These are phyloP conservation scores for Amanita fuliginea DNA, from an alignment of 768 basidiomycete species.

Conservation along the genomic window DNA sequence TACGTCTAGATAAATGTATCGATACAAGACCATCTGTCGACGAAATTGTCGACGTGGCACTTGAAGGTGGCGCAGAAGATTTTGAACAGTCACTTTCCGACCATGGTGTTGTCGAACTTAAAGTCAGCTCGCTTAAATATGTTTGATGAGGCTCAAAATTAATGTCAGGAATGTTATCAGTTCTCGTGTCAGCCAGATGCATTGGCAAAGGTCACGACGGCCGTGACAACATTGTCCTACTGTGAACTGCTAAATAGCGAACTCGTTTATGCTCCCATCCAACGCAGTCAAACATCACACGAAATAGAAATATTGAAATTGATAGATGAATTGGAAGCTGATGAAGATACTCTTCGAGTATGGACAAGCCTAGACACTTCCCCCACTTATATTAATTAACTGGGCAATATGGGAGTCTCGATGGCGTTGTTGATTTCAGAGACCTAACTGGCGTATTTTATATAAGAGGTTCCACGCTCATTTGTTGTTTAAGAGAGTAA, in stretches of 20 bases:
- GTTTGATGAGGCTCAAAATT: neutral
- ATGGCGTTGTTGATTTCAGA: too few species aligned
- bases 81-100: constrained; percentile 25
- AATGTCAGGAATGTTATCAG: constrained; percentile 15
- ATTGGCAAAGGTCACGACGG: constrained; percentile 26
- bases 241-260: constrained; percentile 32
- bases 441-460: too few species aligned
- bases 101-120: constrained; percentile 15
- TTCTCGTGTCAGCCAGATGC: constrained; percentile 32
- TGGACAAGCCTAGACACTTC: constrained; percentile 41
- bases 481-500: too few species aligned
- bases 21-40: constrained; percentile 20
- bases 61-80: constrained; percentile 32
- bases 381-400: too few species aligned
- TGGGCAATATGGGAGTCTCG: too few species aligned
- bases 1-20: constrained; percentile 24
- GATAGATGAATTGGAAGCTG: constrained; percentile 40
- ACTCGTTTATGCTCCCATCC: constrained; percentile 42
- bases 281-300: constrained; percentile 24
- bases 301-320: constrained; percentile 33
- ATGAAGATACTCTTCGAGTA: constrained; percentile 48
- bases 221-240: constrained; percentile 17
- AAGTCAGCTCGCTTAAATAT: neutral
- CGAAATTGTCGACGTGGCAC: constrained; percentile 26
- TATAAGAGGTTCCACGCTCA: too few species aligned